Evolutionary conservation across 2,329 filamentous ascomycete species (phyloP), one percentile per base, ranked within the genome.

Genomic region (Balansia obtecta): DNA sequence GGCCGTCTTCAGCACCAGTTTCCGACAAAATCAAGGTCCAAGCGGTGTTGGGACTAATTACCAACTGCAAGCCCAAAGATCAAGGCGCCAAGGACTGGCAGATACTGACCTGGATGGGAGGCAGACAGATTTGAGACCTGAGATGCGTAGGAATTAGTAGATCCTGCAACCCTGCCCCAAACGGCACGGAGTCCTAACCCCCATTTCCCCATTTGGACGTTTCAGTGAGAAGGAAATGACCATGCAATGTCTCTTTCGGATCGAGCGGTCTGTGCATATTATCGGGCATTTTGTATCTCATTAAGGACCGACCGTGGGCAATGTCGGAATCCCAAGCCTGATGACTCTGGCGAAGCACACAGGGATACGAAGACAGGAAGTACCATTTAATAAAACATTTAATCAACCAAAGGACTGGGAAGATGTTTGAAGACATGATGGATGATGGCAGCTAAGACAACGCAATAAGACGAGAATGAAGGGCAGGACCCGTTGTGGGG

Each of bases 371-470:
- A 10, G 16, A 12, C 12, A 22, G 12, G 18, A 20, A 27, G 13
- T 18, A 18, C 18, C 16, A n/a, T 20, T 13, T n/a, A n/a, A 16
- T 11, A 33, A 16, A 44, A 11, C 15, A 27, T 46, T 38, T 46
- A 34, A 48, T 42, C 33, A 37, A 27, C 18, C 11, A n/a, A 37
- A 12, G 27, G 16, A 45, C 42, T n/a, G 39, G 20, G 18, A 20
- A 13, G 46, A 13, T 41, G 50, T 39, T 13, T 48, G n/a, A n/a
- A n/a, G n/a, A n/a, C n/a, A n/a, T n/a, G n/a, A n/a, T 45, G 38
- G 40, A 16, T 32, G 32, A 38, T 27, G 42, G 45, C 18, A 18
- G 50, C 49, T 11, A 48, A 34, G 27, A 49, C 13, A 30, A 49
- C 12, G 44, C 9, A 3, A 5, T 40, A 45, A 39, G 16, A 34